Evolutionary conservation across 192 early-diverging fungal species (phyloP), one percentile per base, ranked within the genome.

Genomic region (Piromyces sp.): DNA sequence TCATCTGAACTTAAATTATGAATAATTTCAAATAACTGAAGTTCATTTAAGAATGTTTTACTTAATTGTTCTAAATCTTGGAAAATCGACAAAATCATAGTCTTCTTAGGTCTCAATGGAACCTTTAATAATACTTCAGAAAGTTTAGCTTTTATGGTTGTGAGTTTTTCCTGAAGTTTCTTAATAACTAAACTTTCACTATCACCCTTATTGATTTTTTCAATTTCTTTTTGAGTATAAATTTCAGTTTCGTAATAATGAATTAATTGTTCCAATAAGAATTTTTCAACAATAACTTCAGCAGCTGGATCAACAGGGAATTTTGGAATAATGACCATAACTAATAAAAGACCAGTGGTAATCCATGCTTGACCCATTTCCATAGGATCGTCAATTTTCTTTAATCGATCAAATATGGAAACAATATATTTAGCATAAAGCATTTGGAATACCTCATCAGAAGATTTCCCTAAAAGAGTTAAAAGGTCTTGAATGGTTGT

Each of bases 251-350:
- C 82, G 3, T 91, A 80, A 0, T 82, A 68, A 13, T 84, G 82
- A 19, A 89, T 85, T 78, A 93, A 91, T 80, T 87, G 83, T 42
- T 87, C 87, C 26, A 95, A 84, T 80, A 93, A 91, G 33, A 89
- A 83, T 79, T 93, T 88, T 84, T 90, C 91, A 15, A 92, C 85
- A 29, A 90, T 88, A 1, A 94, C 88, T 81, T 91, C 91, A 7
- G 93, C 88, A 11, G 94, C 95, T 5, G 97, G 96, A 86, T 98
- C 97, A 29, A 94, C 87, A 0, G 94, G 91, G 30, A 94, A 90
- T 30, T 90, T 84, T 11, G 97, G 97, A 30, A 98, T 86, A 78
- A 95, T 95, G 2, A 90, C 84, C 13, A 85, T 83, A 80, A 96
- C 82, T 84, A 95, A 89, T 2, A 90, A 85, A 15, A 93, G 51